Conservation (phyloP, 345 rosid species). For the Eucalyptus sp. region DNA sequence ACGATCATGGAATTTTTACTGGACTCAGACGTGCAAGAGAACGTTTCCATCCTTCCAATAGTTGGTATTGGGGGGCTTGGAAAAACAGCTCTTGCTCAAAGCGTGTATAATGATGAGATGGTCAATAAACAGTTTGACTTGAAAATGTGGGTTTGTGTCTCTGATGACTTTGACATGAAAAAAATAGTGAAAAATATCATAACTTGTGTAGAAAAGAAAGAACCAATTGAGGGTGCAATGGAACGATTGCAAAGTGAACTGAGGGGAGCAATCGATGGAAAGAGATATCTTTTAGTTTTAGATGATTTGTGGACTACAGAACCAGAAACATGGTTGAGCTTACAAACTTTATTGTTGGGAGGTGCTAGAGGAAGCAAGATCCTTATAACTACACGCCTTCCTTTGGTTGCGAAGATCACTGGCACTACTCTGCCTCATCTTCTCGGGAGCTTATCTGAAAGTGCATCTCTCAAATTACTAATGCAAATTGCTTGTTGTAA, state of each 20-base stretch:
- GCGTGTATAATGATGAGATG: too few relatives aligned
- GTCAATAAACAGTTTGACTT: not conserved
- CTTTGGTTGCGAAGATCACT: rapidly evolving
- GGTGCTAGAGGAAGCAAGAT: not conserved
- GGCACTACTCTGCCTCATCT: rapidly evolving
- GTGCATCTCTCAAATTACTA: rapidly evolving
- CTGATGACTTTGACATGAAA: not conserved
- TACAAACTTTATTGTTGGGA: rapidly evolving
- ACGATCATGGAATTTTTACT: too few relatives aligned
- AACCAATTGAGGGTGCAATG: rapidly evolving
- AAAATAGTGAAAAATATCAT: not conserved
- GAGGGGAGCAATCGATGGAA: rapidly evolving
- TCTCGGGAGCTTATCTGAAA: rapidly evolving
- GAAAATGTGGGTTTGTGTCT: not conserved
- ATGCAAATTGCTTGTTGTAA: not conserved
- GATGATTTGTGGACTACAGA: rapidly evolving
- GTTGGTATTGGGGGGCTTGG: too few relatives aligned
- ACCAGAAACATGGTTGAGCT: rapidly evolving
- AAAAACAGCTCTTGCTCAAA: too few relatives aligned
- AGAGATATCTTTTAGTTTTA: not conserved
- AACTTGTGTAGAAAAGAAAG: not conserved
- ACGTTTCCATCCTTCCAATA: too few relatives aligned
- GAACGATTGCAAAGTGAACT: rapidly evolving
- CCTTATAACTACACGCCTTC: not conserved
- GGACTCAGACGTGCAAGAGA: rapidly evolving